A percentile compares a stretch with the other conserved stretches of the same genome.
Conservation (phyloP, 495 filamentous ascomycete species). For the Penicillium roqueforti region DNA sequence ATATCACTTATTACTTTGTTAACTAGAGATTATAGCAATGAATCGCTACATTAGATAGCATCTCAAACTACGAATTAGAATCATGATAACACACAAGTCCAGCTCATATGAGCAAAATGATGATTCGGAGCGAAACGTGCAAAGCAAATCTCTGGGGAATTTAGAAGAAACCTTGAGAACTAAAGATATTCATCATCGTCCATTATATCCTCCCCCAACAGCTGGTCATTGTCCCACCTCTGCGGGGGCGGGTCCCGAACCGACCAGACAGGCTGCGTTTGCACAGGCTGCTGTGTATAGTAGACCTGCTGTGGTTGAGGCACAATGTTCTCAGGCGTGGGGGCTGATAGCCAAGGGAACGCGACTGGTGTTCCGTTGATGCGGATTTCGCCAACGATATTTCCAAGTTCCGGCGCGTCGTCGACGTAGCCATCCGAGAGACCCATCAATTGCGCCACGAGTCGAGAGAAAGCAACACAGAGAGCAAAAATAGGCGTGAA, state of each 20-base stretch:
- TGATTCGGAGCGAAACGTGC: background rate
- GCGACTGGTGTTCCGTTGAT: conserved; percentile 31
- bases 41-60: background rate
- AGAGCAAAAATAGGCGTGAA: conserved; percentile 33
- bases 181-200: conserved; percentile 38
- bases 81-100: too few species aligned
- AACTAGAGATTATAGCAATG: background rate
- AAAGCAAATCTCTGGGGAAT: background rate
- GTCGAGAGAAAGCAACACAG: conserved; percentile 26
- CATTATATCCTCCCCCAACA: conserved; percentile 21
- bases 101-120: background rate
- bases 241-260: conserved; percentile 11
- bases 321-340: conserved; percentile 5
- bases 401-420: conserved; percentile 23
- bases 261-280: conserved; percentile 15
- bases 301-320: conserved; percentile 1
- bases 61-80: background rate
- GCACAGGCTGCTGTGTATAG: conserved; percentile 1
- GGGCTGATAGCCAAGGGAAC: conserved; percentile 24
- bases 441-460: conserved; percentile 37
- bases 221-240: conserved; percentile 15
- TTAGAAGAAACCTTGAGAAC: background rate
- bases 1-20: too few species aligned
- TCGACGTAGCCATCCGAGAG: conserved; percentile 46
- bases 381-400: conserved; percentile 33